Evolutionary conservation across 2,329 filamentous ascomycete genomes (phyloP), one percentile per base, ranked within the genome.

Genomic region (Stemphylium lycopersici): DNA sequence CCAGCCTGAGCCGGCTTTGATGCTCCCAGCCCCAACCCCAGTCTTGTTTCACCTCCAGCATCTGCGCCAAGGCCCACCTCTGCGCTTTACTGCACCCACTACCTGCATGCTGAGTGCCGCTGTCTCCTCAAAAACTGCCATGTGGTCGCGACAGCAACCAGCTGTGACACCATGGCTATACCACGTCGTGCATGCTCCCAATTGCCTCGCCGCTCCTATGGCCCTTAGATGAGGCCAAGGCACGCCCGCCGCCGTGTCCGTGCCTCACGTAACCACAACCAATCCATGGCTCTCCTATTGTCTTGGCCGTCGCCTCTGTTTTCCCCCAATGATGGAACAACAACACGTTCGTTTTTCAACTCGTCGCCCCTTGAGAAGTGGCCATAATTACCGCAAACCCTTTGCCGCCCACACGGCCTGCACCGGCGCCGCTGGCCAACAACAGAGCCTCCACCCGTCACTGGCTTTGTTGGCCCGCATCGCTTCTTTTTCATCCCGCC

Each of bases 201-300:
- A 58, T 50, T 24, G 44, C 41, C 39, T 15, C 45, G 41, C 38
- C 55, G 52, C 58, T 51, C 39, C 31, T 55, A 46, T 48, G 56
- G 56, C 37, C 52, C 26, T 56, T 53, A 61, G 52, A 57, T 59
- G 56, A 55, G 49, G 54, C 63, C 63, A 64, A 64, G 63, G 11
- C 18, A 34, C 43, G 52, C 48, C 48, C 50, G 44, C 10, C 26
- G 26, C 10, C 26, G 26, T 29, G 58, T 57, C 62, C 57, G 55
- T 55, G 62, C 62, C 61, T 55, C 55, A 59, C 49, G 53, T 50
- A 24, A 37, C 22, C 38, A 49, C 39, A 39, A 48, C 29, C 32
- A n/a, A 44, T 38, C 16, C 12, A 37, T 44, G 32, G 15, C 48
- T 18, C 38, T 38, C 45, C 51, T 59, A 47, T 56, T 41, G 43